These are phyloP conservation scores for Nitzschia sp. DNA, from an alignment of 108 stramenopile species.

Conservation along the genomic window DNA sequence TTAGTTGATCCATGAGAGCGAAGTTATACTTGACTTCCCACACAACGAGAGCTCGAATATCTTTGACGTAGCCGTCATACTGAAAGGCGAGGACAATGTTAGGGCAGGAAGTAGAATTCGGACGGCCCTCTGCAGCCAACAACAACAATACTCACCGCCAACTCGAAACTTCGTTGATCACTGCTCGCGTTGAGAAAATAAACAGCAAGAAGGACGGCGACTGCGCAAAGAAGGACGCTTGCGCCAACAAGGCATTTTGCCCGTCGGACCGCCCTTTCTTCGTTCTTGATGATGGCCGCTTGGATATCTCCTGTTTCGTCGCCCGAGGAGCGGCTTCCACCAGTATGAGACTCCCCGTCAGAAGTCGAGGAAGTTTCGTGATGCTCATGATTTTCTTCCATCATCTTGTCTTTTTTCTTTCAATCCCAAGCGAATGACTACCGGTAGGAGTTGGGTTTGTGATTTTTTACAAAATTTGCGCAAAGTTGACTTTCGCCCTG, in stretches of 20 bases:
- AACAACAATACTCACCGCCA: constrained; percentile 14
- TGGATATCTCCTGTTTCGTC: background rate
- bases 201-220: constrained; percentile 11
- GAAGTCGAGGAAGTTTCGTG: no score
- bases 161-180: constrained; percentile 11
- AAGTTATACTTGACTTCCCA: constrained; percentile 35
- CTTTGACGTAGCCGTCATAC: constrained; percentile 12
- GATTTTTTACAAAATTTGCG: no score
- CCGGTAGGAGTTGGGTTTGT: no score
- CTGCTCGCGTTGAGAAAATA: constrained; percentile 5
- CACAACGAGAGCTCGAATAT: constrained; percentile 13
- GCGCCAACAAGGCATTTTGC: background rate
- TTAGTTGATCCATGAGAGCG: constrained; percentile 22
- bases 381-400: no score
- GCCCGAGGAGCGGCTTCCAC: no score
- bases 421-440: no score
- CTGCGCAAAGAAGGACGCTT: constrained; percentile 5
- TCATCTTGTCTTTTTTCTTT: no score
- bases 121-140: background rate
- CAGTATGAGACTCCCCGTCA: no score
- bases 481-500: no score
- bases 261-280: constrained; percentile 2
- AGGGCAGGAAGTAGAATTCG: background rate
- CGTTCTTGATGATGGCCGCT: background rate
- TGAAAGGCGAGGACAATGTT: background rate